Conservation (phyloP, 2,329 filamentous ascomycete species). For the Xylariaceae sp. region DNA sequence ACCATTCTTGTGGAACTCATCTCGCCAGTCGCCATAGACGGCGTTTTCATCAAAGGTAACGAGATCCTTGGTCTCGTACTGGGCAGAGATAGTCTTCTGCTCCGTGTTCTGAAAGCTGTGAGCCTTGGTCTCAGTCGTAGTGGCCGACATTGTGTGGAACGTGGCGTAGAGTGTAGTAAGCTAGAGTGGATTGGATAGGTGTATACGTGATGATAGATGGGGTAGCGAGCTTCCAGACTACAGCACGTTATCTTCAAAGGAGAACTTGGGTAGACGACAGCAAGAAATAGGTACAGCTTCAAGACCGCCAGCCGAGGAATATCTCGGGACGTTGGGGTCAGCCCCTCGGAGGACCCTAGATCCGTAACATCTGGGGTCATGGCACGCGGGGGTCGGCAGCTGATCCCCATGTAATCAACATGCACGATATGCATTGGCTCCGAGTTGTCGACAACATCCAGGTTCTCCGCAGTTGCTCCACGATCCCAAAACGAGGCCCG, state of each 20-base stretch:
- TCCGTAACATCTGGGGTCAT: no score
- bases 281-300: background rate
- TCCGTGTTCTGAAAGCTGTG: conserved; percentile 4
- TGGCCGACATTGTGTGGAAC: conserved; percentile 1
- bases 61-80: conserved; percentile 21
- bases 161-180: background rate
- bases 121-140: conserved; percentile 9
- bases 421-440: no score
- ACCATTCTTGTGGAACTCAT: conserved; percentile 38
- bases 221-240: no score
- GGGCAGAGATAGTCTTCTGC: conserved; percentile 10
- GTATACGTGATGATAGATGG: no score
- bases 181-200: background rate
- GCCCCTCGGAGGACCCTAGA: background rate
- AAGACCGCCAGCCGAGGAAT: background rate
- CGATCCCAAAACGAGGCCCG: no score
- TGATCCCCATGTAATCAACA: no score
- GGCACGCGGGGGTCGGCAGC: no score
- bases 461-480: no score
- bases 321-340: background rate
- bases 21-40: conserved; percentile 37
- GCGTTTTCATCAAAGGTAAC: conserved; percentile 15
- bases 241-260: no score
- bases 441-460: no score
- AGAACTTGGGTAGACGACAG: no score